Percentiles rank a stretch among this genome's conserved stretches.
phyloP scores from a whole-genome alignment of 176 grass and related monocot species.

The Alloteropsis semialata region DNA sequence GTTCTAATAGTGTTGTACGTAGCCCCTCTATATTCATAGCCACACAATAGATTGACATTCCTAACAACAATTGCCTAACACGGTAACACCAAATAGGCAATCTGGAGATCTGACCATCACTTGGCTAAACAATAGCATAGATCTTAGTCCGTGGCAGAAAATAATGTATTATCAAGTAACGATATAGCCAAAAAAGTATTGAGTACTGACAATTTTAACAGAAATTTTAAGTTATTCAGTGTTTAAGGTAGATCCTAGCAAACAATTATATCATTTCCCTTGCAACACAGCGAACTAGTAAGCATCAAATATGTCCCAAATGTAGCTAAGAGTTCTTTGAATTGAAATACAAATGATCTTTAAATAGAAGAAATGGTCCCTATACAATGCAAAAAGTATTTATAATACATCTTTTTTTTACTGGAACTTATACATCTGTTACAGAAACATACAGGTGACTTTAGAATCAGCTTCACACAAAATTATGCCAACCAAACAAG shows the following conservation, averaged over 20 bases:
- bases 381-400: not conserved
- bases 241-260: not conserved
- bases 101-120: not conserved
- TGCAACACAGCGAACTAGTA: not conserved
- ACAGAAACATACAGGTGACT: not conserved
- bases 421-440: not conserved
- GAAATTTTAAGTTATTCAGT: not conserved
- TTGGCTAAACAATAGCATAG: not conserved
- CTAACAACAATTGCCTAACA: not conserved
- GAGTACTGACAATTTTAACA: not conserved
- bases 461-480: not conserved
- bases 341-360: not conserved
- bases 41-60: not conserved
- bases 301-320: not conserved
- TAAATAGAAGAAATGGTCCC: not conserved
- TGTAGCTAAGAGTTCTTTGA: not conserved
- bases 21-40: not conserved
- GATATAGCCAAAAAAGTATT: not conserved
- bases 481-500: not conserved
- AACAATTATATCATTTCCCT: not conserved
- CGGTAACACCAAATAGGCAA: not conserved
- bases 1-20: not conserved
- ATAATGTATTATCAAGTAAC: not conserved
- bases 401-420: no score
- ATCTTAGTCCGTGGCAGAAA: no score